These are phyloP conservation scores for Iris macrosiphon DNA, from an alignment of 106 monocot species.

Conservation along the genomic window DNA sequence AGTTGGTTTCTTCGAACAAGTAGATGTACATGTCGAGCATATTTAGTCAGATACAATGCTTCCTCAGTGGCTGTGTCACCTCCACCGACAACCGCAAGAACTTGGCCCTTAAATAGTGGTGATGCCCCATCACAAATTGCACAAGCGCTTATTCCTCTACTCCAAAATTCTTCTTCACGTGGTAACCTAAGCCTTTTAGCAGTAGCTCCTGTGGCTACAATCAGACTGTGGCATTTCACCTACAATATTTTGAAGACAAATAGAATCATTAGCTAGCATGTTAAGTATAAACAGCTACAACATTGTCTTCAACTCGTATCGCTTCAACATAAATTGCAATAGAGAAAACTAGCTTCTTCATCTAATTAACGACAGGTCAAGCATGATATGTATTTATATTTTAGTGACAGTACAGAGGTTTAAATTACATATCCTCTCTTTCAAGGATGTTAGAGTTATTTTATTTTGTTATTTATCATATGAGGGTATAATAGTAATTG, in stretches of 20 bases:
- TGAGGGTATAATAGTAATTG: no score
- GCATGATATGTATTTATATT: no score
- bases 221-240: slow-evolving; percentile 85
- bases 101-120: slow-evolving; percentile 91
- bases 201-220: slow-evolving; percentile 93
- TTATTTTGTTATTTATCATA: no score
- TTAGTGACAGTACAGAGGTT: no score
- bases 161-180: slow-evolving; percentile 99
- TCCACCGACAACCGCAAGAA: slow-evolving; percentile 88
- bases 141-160: slow-evolving; percentile 98
- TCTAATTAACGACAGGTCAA: background rate
- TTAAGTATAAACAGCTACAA: background rate
- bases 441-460: no score
- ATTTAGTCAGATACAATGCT: slow-evolving; percentile 95
- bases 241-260: slow-evolving; percentile 25
- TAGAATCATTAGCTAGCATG: background rate
- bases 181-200: slow-evolving; percentile 88
- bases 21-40: slow-evolving; percentile 95
- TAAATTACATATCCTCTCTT: no score
- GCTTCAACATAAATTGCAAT: background rate
- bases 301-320: background rate
- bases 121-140: slow-evolving; percentile 99
- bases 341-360: background rate
- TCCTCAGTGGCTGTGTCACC: slow-evolving; percentile 98
- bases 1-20: slow-evolving; percentile 67